A percentile compares a stretch with the other conserved stretches of the same genome.
Conservation (phyloP, 2,329 filamentous ascomycete genomes). For the Fusarium sarcochroum region DNA sequence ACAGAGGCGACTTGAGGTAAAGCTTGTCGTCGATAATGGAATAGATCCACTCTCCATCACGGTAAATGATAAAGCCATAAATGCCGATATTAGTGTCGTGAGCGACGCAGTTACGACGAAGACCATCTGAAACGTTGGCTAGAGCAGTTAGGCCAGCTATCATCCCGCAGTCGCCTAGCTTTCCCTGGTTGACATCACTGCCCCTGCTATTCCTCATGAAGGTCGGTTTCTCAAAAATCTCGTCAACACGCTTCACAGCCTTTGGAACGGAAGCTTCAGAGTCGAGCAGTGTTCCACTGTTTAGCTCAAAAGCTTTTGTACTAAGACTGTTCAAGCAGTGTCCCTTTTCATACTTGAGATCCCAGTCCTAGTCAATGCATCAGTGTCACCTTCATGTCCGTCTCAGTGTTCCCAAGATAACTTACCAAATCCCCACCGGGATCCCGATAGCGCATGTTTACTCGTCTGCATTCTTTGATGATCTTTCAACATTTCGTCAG, state of each 20-base stretch:
- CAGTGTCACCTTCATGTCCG: slow-evolving; percentile 15
- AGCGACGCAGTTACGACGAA: slow-evolving; percentile 81
- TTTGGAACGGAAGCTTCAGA: slow-evolving; percentile 71
- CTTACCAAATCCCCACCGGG: slow-evolving; percentile 71
- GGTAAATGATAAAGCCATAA: slow-evolving; percentile 90
- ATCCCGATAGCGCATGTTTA: slow-evolving; percentile 86
- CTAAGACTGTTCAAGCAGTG: slow-evolving; percentile 68
- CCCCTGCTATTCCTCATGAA: slow-evolving; percentile 77
- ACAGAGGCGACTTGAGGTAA: slow-evolving; percentile 85
- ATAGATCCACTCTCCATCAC: slow-evolving; percentile 92
- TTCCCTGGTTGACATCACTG: slow-evolving; percentile 83
- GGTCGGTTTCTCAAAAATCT: slow-evolving; percentile 81
- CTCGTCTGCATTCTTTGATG: slow-evolving; percentile 74
- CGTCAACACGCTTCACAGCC: too few relatives aligned
- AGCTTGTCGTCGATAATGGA: too few relatives aligned
- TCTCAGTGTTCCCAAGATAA: neutral
- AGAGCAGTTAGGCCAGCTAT: slow-evolving; percentile 84
- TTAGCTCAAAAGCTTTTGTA: slow-evolving; percentile 66
- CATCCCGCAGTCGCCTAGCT: slow-evolving; percentile 84
- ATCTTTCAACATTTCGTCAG: slow-evolving; percentile 73
- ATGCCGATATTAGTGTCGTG: slow-evolving; percentile 82
- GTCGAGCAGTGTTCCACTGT: slow-evolving; percentile 60
- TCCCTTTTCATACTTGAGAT: slow-evolving; percentile 75
- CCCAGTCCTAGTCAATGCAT: slow-evolving; percentile 67
- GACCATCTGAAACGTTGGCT: slow-evolving; percentile 78